These are phyloP conservation scores for Aspergillus steynii DNA, from an alignment of 495 filamentous ascomycete genomes.

Conservation along the genomic window DNA sequence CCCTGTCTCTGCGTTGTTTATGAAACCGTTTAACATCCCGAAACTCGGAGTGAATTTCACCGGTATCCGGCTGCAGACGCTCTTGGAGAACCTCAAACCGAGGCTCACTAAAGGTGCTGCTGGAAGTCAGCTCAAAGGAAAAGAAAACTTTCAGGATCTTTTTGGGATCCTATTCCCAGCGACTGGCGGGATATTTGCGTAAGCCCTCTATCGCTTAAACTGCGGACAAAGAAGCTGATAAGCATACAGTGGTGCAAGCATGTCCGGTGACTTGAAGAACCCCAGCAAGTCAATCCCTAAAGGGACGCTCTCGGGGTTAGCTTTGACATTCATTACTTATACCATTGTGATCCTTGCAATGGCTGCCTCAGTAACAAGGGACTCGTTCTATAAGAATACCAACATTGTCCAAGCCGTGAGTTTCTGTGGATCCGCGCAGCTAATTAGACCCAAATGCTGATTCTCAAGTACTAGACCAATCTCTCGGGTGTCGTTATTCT, in stretches of 20 bases:
- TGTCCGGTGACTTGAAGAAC: conserved; percentile 84
- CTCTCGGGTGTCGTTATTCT: conserved; percentile 71
- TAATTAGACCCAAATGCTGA: not conserved
- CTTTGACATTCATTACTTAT: conserved; percentile 75
- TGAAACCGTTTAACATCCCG: conserved; percentile 64
- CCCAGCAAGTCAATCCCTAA: conserved; percentile 83
- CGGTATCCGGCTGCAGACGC: conserved; percentile 66
- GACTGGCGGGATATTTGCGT: conserved; percentile 72
- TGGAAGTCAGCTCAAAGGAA: conserved; percentile 63
- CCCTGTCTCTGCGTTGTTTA: conserved; percentile 68
- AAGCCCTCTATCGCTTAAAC: conserved; percentile 24
- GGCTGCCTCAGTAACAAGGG: conserved; percentile 73
- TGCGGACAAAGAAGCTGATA: conserved; percentile 21
- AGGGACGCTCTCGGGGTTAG: conserved; percentile 75
- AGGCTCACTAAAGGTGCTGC: conserved; percentile 64
- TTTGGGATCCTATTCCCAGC: conserved; percentile 89
- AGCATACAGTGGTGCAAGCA: conserved; percentile 67
- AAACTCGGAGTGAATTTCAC: conserved; percentile 71
- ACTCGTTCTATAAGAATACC: conserved; percentile 70
- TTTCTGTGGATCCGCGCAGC: not conserved
- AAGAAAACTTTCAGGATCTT: conserved; percentile 77
- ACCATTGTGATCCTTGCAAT: conserved; percentile 75
- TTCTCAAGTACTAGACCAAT: conserved; percentile 52
- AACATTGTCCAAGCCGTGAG: conserved; percentile 76
- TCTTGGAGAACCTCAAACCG: conserved; percentile 71